A percentile compares a stretch with the other conserved stretches of the same genome.
Evolutionary conservation across 441 rosid species (phyloP).

Genomic region (Bocquillonia castaneifolia): DNA sequence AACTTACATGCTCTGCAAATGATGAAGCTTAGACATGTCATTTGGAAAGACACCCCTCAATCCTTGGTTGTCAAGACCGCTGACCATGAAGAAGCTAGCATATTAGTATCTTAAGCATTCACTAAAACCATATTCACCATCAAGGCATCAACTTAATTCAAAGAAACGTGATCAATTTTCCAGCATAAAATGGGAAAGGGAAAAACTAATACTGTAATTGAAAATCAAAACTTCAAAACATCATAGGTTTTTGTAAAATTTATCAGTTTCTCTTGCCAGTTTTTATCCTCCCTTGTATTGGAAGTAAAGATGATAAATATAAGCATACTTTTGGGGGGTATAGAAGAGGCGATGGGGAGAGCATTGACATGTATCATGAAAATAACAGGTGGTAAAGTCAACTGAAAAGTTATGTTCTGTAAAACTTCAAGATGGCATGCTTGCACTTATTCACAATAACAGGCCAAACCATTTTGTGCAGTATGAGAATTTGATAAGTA

Average conservation of each 20-base stretch:
- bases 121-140: not conserved
- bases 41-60: slow-evolving; percentile 73
- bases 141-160: not conserved
- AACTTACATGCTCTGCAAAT: slow-evolving; percentile 87
- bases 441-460: slow-evolving; percentile 4
- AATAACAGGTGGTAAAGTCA: not conserved
- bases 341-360: slow-evolving; percentile 12
- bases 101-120: slow-evolving; percentile 8
- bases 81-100: slow-evolving; percentile 32
- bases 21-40: slow-evolving; percentile 62
- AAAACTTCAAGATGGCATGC: not conserved
- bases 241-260: not conserved
- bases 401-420: not conserved
- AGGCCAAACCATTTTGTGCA: not conserved
- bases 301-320: not conserved
- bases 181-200: not conserved
- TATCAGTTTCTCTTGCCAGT: too few relatives aligned
- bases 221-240: not conserved
- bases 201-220: not conserved
- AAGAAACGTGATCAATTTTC: not conserved
- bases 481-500: not conserved
- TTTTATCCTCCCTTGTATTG: not conserved
- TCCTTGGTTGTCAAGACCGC: slow-evolving; percentile 87
- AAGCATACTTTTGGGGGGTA: not conserved
- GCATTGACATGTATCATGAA: not conserved